These are phyloP conservation scores for Agaricus bisporus DNA, from an alignment of 768 basidiomycete genomes.

Conservation along the genomic window DNA sequence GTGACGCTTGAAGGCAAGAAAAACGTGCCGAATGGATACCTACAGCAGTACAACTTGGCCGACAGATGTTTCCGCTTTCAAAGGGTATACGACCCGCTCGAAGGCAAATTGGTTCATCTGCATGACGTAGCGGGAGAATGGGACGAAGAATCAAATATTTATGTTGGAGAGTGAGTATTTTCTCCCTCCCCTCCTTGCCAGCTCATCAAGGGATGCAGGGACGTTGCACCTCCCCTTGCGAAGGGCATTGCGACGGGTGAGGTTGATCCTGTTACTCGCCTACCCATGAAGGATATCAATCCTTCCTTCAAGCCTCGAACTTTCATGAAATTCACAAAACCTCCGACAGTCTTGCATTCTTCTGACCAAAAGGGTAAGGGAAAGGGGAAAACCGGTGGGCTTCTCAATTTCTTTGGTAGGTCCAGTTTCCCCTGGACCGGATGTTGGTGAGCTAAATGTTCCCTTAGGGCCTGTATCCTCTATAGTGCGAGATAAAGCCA, in stretches of 20 bases:
- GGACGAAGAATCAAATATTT: slow-evolving; percentile 58
- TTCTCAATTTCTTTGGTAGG: slow-evolving; percentile 64
- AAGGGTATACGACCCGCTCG: slow-evolving; percentile 77
- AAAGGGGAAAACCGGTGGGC: slow-evolving; percentile 39
- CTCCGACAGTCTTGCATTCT: slow-evolving; percentile 18
- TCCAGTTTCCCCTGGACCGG: slow-evolving; percentile 11
- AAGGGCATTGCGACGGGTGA: slow-evolving; percentile 63
- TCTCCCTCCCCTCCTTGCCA: neutral
- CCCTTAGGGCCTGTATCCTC: slow-evolving; percentile 36
- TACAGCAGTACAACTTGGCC: slow-evolving; percentile 68
- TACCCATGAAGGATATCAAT: slow-evolving; percentile 77
- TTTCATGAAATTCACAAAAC: slow-evolving; percentile 28
- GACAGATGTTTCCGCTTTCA: slow-evolving; percentile 94
- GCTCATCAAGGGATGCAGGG: slow-evolving; percentile 32
- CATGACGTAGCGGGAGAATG: slow-evolving; percentile 53
- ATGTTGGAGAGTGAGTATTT: slow-evolving; percentile 59
- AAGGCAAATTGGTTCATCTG: slow-evolving; percentile 63
- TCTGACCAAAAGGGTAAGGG: slow-evolving; percentile 37
- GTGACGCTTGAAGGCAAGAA: slow-evolving; percentile 82
- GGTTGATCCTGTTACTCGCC: slow-evolving; percentile 59
- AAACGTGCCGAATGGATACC: slow-evolving; percentile 70
- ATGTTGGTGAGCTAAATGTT: neutral
- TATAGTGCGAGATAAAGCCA: slow-evolving; percentile 21
- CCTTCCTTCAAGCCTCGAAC: slow-evolving; percentile 51
- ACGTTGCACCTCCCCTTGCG: slow-evolving; percentile 59